phyloP scores from a whole-genome alignment of 306 rosid species.

The Purshia tridentata region DNA sequence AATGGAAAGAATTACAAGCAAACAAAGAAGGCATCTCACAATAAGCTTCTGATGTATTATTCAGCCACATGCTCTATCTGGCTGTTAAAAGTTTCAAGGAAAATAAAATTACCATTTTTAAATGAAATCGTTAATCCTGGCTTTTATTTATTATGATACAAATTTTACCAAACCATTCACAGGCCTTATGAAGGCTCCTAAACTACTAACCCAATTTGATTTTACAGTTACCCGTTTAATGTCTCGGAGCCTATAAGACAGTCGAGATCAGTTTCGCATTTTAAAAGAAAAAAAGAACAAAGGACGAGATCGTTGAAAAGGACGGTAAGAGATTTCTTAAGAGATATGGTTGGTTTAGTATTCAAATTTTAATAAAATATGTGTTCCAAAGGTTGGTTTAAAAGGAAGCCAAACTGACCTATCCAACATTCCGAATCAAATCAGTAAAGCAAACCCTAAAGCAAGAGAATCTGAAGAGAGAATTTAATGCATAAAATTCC shows the following conservation, averaged over 20 bases:
- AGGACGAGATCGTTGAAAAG: too few relatives aligned
- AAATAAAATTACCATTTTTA: not conserved
- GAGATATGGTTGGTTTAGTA: too few relatives aligned
- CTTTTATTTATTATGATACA: not conserved
- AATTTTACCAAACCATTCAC: not conserved
- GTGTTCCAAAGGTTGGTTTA: not conserved
- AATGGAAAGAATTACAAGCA: not conserved
- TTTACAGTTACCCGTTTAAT: too few relatives aligned
- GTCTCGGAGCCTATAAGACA: too few relatives aligned
- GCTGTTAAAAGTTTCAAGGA: not conserved
- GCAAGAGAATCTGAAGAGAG: not conserved
- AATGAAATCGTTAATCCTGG: not conserved
- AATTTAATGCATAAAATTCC: conserved; percentile 10
- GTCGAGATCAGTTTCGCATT: too few relatives aligned
- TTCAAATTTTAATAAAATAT: not conserved
- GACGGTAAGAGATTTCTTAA: too few relatives aligned
- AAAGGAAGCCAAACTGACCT: not conserved
- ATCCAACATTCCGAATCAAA: not conserved
- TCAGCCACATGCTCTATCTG: not conserved
- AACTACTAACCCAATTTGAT: not conserved
- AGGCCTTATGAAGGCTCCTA: not conserved
- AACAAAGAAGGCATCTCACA: not conserved
- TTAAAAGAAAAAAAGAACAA: too few relatives aligned
- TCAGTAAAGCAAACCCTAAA: not conserved
- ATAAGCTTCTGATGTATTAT: not conserved